Evolutionary conservation across 1,284 basidiomycete species (phyloP).

Genomic region (Pyrrhoderma lamaoense): DNA sequence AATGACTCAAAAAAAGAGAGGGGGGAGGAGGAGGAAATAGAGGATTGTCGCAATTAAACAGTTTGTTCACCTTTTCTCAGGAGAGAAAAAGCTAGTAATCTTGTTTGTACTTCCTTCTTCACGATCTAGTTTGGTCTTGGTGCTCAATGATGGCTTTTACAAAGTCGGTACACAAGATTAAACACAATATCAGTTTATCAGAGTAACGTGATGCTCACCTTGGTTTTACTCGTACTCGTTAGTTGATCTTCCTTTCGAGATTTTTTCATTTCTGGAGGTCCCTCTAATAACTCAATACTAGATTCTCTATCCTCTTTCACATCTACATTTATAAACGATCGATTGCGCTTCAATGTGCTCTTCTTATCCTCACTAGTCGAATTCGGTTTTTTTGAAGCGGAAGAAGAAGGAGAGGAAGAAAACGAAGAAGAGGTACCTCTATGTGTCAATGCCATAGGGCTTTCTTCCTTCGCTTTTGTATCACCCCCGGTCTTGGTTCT

Average conservation of each 20-base stretch:
- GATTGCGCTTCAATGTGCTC: conserved; percentile 1
- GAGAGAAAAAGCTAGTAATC: too few species aligned
- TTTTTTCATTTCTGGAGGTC: conserved; percentile 7
- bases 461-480: background rate
- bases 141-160: too few species aligned
- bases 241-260: background rate
- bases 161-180: too few species aligned
- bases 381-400: background rate
- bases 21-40: too few species aligned
- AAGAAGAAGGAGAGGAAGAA: background rate
- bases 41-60: too few species aligned
- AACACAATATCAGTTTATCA: too few species aligned
- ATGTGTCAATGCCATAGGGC: background rate
- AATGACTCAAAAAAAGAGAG: too few species aligned
- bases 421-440: background rate
- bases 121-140: too few species aligned
- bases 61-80: too few species aligned
- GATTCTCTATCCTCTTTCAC: conserved; percentile 8
- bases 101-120: too few species aligned
- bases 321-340: background rate
- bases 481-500: background rate
- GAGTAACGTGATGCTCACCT: too few species aligned
- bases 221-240: background rate
- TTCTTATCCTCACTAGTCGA: background rate
- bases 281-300: conserved; percentile 9